phyloP scores from a whole-genome alignment of 2,329 filamentous ascomycete species.

The Claviceps sp. region DNA sequence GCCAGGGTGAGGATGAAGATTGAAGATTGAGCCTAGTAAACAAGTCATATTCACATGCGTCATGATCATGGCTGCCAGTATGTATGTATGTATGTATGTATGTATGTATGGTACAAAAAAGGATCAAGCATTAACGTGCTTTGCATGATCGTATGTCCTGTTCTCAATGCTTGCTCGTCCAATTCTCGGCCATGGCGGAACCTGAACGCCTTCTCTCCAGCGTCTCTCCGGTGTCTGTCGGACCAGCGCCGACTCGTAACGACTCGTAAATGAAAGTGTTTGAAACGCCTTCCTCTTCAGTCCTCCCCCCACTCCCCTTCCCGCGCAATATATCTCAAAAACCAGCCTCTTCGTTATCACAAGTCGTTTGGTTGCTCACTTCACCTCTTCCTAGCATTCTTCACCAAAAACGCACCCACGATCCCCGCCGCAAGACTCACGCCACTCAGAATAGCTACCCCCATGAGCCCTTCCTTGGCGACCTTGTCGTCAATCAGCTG shows the following conservation, averaged over 20 bases:
- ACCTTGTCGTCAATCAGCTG: constrained; percentile 92
- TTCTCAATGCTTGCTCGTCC: no score
- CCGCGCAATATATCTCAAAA: background rate
- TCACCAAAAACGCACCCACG: constrained; percentile 75
- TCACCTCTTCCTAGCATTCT: constrained; percentile 52
- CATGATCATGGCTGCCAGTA: background rate
- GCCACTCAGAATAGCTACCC: constrained; percentile 88
- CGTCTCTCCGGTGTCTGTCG: background rate
- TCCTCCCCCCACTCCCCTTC: background rate
- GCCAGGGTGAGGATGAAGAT: background rate
- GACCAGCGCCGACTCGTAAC: no score
- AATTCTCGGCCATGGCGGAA: no score
- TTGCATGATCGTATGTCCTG: background rate
- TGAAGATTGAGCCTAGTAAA: background rate
- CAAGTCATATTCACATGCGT: constrained; percentile 1
- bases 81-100: background rate
- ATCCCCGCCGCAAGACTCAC: constrained; percentile 89
- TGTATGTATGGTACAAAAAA: background rate
- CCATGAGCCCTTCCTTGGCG: constrained; percentile 83
- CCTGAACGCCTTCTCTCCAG: background rate
- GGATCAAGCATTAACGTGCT: background rate
- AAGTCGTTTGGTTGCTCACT: background rate
- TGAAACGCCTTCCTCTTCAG: background rate
- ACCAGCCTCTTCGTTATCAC: no score
- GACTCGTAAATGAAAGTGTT: no score